These are phyloP conservation scores for Bothriochloa decipiens DNA, from an alignment of 176 grass and related monocot genomes.

Conservation along the genomic window DNA sequence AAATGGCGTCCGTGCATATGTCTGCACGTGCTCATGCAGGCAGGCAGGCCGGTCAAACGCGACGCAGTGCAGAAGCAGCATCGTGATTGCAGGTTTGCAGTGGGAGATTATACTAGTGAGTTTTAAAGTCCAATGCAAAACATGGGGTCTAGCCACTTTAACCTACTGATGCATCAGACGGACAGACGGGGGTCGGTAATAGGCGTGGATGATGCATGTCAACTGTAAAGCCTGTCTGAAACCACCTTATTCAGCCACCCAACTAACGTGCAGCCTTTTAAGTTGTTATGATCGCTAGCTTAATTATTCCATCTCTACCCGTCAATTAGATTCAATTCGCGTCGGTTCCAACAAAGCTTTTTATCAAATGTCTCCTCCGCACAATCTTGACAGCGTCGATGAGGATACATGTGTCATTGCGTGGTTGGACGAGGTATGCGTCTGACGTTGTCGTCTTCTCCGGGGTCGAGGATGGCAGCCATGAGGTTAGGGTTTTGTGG, in stretches of 20 bases:
- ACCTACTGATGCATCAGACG: not conserved
- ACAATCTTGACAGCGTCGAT: too few relatives aligned
- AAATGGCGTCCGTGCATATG: too few relatives aligned
- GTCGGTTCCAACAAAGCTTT: too few relatives aligned
- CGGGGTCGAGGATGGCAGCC: too few relatives aligned
- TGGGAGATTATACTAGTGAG: not conserved
- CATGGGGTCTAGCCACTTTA: not conserved
- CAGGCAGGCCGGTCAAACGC: not conserved
- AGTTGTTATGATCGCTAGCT: too few relatives aligned
- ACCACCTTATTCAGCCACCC: not conserved
- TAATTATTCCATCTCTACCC: too few relatives aligned
- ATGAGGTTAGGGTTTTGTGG: too few relatives aligned
- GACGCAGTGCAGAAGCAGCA: not conserved
- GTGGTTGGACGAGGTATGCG: too few relatives aligned
- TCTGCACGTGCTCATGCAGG: not conserved
- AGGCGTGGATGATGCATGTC: not conserved
- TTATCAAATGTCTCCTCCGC: too few relatives aligned
- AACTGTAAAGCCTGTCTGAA: slow-evolving; percentile 6
- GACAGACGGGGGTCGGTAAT: not conserved
- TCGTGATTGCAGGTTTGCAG: not conserved
- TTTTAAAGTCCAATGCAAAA: not conserved
- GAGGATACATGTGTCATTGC: too few relatives aligned
- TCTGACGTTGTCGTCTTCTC: too few relatives aligned
- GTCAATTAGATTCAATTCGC: too few relatives aligned
- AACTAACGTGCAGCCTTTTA: not conserved